phyloP scores from a whole-genome alignment of 1,284 basidiomycete species.

The Gymnopus androsaceus region DNA sequence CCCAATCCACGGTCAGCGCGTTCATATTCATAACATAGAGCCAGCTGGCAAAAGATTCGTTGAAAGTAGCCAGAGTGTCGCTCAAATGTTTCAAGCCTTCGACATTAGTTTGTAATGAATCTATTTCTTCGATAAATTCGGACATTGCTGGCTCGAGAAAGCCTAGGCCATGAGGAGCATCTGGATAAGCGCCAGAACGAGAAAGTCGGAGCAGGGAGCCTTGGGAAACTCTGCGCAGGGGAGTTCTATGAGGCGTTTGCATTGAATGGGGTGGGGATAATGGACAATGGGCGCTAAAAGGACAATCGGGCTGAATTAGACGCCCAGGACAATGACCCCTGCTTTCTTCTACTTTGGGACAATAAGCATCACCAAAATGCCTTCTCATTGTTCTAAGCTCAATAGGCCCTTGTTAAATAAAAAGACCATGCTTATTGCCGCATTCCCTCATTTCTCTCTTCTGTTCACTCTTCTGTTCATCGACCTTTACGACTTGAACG shows the following conservation, averaged over 20 bases:
- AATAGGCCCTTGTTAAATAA: background rate
- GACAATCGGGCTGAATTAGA: too few relatives aligned
- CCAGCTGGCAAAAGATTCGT: slow-evolving; percentile 92
- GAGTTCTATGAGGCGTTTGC: slow-evolving; percentile 58
- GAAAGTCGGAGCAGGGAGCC: slow-evolving; percentile 87
- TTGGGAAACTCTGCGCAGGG: slow-evolving; percentile 87
- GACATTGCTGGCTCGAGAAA: slow-evolving; percentile 84
- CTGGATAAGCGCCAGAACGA: slow-evolving; percentile 66
- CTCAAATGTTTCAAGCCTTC: slow-evolving; percentile 73
- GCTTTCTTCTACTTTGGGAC: background rate
- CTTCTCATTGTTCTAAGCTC: background rate
- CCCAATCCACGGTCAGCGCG: slow-evolving; percentile 90
- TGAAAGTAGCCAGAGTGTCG: slow-evolving; percentile 81
- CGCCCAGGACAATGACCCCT: too few relatives aligned
- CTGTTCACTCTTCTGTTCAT: slow-evolving; percentile 1
- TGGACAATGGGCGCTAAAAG: background rate
- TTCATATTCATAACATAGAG: slow-evolving; percentile 95
- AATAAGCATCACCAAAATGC: too few relatives aligned
- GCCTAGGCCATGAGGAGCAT: slow-evolving; percentile 81
- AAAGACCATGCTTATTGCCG: background rate
- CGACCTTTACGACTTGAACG: slow-evolving; percentile 5
- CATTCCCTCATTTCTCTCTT: background rate
- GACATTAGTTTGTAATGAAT: slow-evolving; percentile 76
- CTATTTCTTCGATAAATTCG: slow-evolving; percentile 87
- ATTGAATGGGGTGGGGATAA: background rate